phyloP scores from a whole-genome alignment of 176 grass and related monocot species.

The Cenchrus americanus region DNA sequence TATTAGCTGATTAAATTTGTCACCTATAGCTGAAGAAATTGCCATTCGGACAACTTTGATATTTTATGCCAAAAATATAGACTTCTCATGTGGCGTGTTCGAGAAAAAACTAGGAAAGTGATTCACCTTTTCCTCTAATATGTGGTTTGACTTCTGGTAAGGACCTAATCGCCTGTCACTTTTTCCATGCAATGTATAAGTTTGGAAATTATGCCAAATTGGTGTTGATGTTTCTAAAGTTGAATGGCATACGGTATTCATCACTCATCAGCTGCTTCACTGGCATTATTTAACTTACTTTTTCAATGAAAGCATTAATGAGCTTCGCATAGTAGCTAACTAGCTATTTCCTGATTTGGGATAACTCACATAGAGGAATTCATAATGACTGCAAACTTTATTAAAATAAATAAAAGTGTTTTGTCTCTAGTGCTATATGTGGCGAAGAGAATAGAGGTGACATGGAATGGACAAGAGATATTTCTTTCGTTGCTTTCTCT shows the following conservation, averaged over 20 bases:
- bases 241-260: neutral
- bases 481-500: neutral
- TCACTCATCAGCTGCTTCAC: too few relatives aligned
- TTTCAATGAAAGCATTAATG: neutral
- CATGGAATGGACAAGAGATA: neutral
- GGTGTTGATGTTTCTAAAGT: constrained; percentile 11
- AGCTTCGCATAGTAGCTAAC: constrained; percentile 2
- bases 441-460: neutral
- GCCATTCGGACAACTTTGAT: neutral
- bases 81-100: neutral
- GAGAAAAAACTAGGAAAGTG: constrained; percentile 24
- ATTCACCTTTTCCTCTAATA: constrained; percentile 9
- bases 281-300: neutral
- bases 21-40: neutral
- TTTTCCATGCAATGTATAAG: neutral
- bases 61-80: neutral
- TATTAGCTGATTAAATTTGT: too few relatives aligned
- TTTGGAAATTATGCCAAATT: neutral
- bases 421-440: neutral
- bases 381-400: neutral
- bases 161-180: neutral
- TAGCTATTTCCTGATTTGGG: constrained; percentile 19
- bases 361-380: neutral
- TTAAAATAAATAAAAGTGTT: neutral
- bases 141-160: constrained; percentile 33